phyloP scores from a whole-genome alignment of 768 basidiomycete species.

The Russula earlei region DNA sequence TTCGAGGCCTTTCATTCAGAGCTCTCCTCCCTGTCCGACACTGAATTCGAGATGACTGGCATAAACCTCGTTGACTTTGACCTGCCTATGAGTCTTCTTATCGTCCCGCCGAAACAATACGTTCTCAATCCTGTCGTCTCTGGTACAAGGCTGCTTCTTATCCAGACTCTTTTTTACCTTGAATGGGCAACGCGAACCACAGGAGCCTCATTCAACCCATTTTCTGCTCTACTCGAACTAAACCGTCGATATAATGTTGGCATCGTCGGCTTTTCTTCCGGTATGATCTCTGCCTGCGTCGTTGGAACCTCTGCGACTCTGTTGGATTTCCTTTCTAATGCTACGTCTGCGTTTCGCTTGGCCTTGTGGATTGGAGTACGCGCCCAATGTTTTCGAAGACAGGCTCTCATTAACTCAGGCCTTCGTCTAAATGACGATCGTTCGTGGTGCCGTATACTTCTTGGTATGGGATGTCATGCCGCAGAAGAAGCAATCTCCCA shows the following conservation, averaged over 20 bases:
- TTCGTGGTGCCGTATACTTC: slow-evolving; percentile 40
- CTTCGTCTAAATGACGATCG: slow-evolving; percentile 22
- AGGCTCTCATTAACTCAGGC: slow-evolving; percentile 8
- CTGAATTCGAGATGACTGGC: slow-evolving; percentile 28
- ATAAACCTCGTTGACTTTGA: slow-evolving; percentile 36
- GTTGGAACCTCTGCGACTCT: slow-evolving; percentile 35
- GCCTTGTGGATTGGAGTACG: slow-evolving; percentile 46
- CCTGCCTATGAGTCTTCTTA: slow-evolving; percentile 32
- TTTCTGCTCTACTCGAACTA: slow-evolving; percentile 25
- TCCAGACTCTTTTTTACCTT: slow-evolving; percentile 47
- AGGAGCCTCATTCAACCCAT: slow-evolving; percentile 15
- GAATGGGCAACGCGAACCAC: slow-evolving; percentile 28
- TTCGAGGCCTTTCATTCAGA: slow-evolving; percentile 41
- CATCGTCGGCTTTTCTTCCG: slow-evolving; percentile 48
- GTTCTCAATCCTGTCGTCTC: slow-evolving; percentile 40
- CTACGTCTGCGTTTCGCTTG: slow-evolving; percentile 41
- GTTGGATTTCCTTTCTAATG: slow-evolving; percentile 34
- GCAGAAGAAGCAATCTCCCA: slow-evolving; percentile 25
- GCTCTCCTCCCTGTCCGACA: slow-evolving; percentile 35
- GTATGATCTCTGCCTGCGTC: slow-evolving; percentile 44
- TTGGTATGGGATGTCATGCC: slow-evolving; percentile 25
- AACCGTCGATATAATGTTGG: slow-evolving; percentile 32
- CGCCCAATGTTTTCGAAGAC: slow-evolving; percentile 27
- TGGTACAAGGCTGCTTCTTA: slow-evolving; percentile 38
- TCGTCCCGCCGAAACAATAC: slow-evolving; percentile 29